A percentile compares a stretch with the other conserved stretches of the same genome.
phyloP scores from a whole-genome alignment of 2,329 filamentous ascomycete genomes.

The Hymenoscyphus infarciens region DNA sequence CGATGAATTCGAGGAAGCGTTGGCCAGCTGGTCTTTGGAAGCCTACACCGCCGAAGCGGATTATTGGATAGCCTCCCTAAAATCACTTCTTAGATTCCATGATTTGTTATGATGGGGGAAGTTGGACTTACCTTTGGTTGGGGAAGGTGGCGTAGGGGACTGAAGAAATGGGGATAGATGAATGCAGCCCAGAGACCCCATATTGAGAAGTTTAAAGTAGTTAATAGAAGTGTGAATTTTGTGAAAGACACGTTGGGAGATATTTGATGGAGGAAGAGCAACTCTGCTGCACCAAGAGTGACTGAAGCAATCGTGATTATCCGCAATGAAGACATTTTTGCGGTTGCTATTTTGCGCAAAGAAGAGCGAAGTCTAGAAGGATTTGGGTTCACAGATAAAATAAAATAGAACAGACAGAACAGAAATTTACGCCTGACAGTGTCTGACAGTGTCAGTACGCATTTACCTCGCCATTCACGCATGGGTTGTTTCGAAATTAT shows the following conservation, averaged over 20 bases:
- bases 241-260: constrained; percentile 17
- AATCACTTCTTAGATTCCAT: too few species aligned
- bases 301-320: not conserved
- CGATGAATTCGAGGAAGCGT: constrained; percentile 38
- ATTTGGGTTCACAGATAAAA: too few species aligned
- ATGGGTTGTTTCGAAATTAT: not conserved
- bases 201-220: constrained; percentile 11
- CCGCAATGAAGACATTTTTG: not conserved
- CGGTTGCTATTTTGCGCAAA: not conserved
- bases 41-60: constrained; percentile 8
- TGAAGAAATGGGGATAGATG: constrained; percentile 25
- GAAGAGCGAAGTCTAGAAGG: not conserved
- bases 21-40: constrained; percentile 19
- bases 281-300: not conserved
- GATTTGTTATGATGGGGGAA: not conserved
- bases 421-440: too few species aligned
- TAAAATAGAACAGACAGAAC: too few species aligned
- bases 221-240: constrained; percentile 19
- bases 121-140: constrained; percentile 20
- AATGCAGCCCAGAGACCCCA: constrained; percentile 21
- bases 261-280: constrained; percentile 20
- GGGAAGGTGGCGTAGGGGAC: constrained; percentile 25
- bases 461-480: not conserved
- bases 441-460: too few species aligned
- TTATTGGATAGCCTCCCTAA: constrained; percentile 6